phyloP scores from a whole-genome alignment of 306 rosid genomes.

The Medicago lupulina region DNA sequence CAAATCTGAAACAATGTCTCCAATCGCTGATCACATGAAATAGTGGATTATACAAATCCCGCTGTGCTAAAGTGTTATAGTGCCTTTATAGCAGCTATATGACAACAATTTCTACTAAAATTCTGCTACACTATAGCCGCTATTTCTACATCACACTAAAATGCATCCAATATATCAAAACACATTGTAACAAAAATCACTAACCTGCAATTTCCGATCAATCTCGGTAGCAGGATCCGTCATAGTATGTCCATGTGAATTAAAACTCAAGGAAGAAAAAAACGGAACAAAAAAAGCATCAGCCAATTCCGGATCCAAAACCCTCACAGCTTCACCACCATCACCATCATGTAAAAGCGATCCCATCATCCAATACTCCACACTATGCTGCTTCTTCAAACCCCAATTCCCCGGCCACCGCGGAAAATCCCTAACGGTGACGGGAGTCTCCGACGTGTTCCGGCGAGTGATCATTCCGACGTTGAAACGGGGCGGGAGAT shows the following conservation, averaged over 20 bases:
- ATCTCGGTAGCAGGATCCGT: constrained; percentile 75
- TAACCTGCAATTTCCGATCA: constrained; percentile 92
- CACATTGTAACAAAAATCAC: not conserved
- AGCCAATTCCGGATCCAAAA: constrained; percentile 82
- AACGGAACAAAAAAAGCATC: constrained; percentile 92
- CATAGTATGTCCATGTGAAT: constrained; percentile 86
- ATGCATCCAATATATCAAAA: no score
- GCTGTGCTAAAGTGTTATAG: no score
- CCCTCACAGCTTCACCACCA: constrained; percentile 72
- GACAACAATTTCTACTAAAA: no score
- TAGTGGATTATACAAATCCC: no score
- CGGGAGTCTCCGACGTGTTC: constrained; percentile 58
- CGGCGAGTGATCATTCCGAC: constrained; percentile 75
- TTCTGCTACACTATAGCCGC: no score
- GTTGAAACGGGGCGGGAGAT: constrained; percentile 93
- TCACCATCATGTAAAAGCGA: constrained; percentile 63
- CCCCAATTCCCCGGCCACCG: constrained; percentile 88
- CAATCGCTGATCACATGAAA: no score
- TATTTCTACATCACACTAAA: no score
- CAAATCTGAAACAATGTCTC: not conserved
- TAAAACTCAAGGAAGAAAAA: constrained; percentile 92
- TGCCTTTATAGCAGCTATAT: no score
- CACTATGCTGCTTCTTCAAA: constrained; percentile 86
- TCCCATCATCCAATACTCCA: constrained; percentile 99
- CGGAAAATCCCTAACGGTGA: constrained; percentile 62